phyloP scores from a whole-genome alignment of 176 grass and related monocot genomes.

The Tillandsia leiboldiana region DNA sequence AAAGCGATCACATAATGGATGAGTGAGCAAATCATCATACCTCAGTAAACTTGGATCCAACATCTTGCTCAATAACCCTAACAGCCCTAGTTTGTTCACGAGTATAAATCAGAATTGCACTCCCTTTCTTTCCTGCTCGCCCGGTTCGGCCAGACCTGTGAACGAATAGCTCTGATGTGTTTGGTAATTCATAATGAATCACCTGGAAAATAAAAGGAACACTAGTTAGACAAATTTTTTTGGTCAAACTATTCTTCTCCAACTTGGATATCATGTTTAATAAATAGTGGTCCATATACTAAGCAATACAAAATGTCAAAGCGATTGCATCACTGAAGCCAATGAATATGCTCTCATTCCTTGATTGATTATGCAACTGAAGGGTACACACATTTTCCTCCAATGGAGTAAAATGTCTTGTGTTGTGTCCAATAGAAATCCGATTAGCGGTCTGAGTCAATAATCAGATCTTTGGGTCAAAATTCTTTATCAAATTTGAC shows the following conservation, averaged over 20 bases:
- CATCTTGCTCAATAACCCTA: slow-evolving; percentile 74
- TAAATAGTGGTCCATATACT: neutral
- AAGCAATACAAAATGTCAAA: neutral
- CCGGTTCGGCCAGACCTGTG: slow-evolving; percentile 93
- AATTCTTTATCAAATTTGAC: too few relatives aligned
- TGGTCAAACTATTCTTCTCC: neutral
- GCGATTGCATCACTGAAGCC: neutral
- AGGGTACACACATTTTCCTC: neutral
- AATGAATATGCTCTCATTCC: neutral
- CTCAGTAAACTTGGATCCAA: slow-evolving; percentile 77
- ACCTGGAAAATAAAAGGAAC: slow-evolving; percentile 31
- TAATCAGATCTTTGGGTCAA: too few relatives aligned
- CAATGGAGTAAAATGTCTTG: too few relatives aligned
- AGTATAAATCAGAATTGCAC: slow-evolving; percentile 74
- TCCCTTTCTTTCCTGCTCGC: slow-evolving; percentile 86
- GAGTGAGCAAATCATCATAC: slow-evolving; percentile 31
- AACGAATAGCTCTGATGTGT: slow-evolving; percentile 84
- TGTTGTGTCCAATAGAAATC: too few relatives aligned
- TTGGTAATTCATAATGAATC: slow-evolving; percentile 85
- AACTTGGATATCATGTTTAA: neutral
- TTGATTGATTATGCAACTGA: neutral
- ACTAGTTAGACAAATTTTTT: slow-evolving; percentile 6
- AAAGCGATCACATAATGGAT: neutral
- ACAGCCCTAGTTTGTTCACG: slow-evolving; percentile 60
- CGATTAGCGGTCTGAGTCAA: too few relatives aligned